phyloP scores from a whole-genome alignment of 768 basidiomycete genomes.

The Cantharellus anzutake region DNA sequence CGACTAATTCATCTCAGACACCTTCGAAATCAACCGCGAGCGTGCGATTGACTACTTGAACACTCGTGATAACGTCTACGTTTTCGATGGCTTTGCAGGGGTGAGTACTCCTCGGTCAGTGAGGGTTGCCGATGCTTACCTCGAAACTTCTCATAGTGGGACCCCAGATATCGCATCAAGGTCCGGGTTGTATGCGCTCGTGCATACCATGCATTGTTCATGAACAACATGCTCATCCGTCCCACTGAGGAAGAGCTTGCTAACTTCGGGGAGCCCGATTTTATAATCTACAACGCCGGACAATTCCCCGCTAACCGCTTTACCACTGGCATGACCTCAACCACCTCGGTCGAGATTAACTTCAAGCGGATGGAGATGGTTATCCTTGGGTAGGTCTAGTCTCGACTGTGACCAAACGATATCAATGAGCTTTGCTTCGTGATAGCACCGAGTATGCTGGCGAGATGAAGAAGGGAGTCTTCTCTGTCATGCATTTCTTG shows the following conservation, averaged over 20 bases:
- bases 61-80: slow-evolving; percentile 94
- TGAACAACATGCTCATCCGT: slow-evolving; percentile 99
- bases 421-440: slow-evolving; percentile 4
- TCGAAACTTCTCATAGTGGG: slow-evolving; percentile 31
- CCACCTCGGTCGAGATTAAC: slow-evolving; percentile 98
- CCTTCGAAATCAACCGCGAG: slow-evolving; percentile 97
- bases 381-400: slow-evolving; percentile 40
- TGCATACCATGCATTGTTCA: slow-evolving; percentile 96
- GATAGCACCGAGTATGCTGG: slow-evolving; percentile 79
- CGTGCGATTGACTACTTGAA: slow-evolving; percentile 98
- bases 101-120: slow-evolving; percentile 16
- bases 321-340: slow-evolving; percentile 98
- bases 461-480: slow-evolving; percentile 99
- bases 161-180: slow-evolving; percentile 98
- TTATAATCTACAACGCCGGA: slow-evolving; percentile 99
- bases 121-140: background rate
- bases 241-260: slow-evolving; percentile 88
- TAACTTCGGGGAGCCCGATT: slow-evolving; percentile 93
- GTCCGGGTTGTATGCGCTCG: slow-evolving; percentile 97
- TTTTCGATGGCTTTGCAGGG: slow-evolving; percentile 90
- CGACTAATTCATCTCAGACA: slow-evolving; percentile 31
- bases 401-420: background rate
- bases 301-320: slow-evolving; percentile 99
- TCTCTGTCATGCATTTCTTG: slow-evolving; percentile 98
- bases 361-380: slow-evolving; percentile 99